Conservation (phyloP, 257 asterid species). For the Scutellaria galericulata region DNA sequence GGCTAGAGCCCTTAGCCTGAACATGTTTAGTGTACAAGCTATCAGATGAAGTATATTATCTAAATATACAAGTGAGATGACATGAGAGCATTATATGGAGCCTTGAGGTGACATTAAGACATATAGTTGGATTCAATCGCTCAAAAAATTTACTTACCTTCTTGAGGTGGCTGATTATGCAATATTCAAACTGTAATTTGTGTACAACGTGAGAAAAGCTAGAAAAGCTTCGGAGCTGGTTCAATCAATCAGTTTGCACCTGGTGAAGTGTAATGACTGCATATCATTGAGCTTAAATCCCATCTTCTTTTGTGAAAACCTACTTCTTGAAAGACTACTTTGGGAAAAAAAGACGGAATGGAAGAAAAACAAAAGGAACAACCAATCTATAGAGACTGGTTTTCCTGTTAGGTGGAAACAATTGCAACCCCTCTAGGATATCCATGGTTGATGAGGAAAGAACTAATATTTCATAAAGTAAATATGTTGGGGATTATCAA, state of each 20-base stretch:
- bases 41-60: not conserved
- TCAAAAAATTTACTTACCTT: not conserved
- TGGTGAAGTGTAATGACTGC: slow-evolving; percentile 4
- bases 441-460: slow-evolving; percentile 3
- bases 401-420: not conserved
- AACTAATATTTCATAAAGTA: not conserved
- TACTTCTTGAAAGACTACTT: not conserved
- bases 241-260: not conserved
- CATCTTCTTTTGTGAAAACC: not conserved
- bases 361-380: slow-evolving; percentile 3
- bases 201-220: not conserved
- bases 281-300: not conserved
- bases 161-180: slow-evolving; percentile 10
- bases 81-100: not conserved
- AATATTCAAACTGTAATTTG: not conserved
- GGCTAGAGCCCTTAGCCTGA: slow-evolving; percentile 2
- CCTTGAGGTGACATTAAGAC: no score
- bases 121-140: not conserved
- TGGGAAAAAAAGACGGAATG: not conserved
- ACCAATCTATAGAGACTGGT: not conserved
- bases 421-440: not conserved
- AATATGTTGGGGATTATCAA: not conserved
- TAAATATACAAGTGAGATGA: slow-evolving; percentile 22
- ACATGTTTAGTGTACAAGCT: not conserved
- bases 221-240: slow-evolving; percentile 18